phyloP scores from a whole-genome alignment of 2,329 filamentous ascomycete species.

The Penicillium italicum region DNA sequence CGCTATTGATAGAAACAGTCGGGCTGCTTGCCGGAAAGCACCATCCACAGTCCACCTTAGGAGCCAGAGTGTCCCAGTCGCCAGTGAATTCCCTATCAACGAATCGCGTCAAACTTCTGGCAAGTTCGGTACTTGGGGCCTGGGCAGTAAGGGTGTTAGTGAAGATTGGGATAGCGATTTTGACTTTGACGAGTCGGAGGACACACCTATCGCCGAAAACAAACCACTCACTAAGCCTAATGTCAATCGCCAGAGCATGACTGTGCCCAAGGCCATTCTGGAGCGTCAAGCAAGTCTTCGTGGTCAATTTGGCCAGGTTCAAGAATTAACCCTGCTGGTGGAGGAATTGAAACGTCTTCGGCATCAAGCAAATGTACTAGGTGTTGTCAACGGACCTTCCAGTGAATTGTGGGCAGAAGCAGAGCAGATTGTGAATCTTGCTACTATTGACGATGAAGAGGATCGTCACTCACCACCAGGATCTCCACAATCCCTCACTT shows the following conservation, averaged over 20 bases:
- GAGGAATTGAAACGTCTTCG: slow-evolving; percentile 63
- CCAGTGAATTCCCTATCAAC: slow-evolving; percentile 50
- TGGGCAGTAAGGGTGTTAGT: slow-evolving; percentile 62
- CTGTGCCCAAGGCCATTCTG: slow-evolving; percentile 59
- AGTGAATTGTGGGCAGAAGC: slow-evolving; percentile 61
- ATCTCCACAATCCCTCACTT: slow-evolving; percentile 56
- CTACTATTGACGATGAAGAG: slow-evolving; percentile 61
- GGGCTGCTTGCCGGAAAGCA: slow-evolving; percentile 54
- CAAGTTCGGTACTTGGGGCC: slow-evolving; percentile 65
- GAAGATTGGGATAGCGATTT: slow-evolving; percentile 69
- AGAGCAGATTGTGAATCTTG: slow-evolving; percentile 64
- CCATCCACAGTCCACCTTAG: slow-evolving; percentile 60
- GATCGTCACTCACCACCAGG: slow-evolving; percentile 48
- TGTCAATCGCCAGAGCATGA: slow-evolving; percentile 34
- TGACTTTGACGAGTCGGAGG: slow-evolving; percentile 57
- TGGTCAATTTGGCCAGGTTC: slow-evolving; percentile 61
- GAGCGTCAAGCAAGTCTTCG: slow-evolving; percentile 64
- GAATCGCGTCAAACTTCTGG: slow-evolving; percentile 49
- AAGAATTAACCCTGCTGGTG: slow-evolving; percentile 61
- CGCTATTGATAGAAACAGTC: slow-evolving; percentile 54
- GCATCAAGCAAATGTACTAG: slow-evolving; percentile 52
- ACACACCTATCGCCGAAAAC: slow-evolving; percentile 45
- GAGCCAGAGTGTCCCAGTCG: slow-evolving; percentile 63
- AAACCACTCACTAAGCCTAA: slow-evolving; percentile 23
- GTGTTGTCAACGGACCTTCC: slow-evolving; percentile 53